These are phyloP conservation scores for Leccinum insigne DNA, from an alignment of 1,284 basidiomycete genomes.

Conservation along the genomic window DNA sequence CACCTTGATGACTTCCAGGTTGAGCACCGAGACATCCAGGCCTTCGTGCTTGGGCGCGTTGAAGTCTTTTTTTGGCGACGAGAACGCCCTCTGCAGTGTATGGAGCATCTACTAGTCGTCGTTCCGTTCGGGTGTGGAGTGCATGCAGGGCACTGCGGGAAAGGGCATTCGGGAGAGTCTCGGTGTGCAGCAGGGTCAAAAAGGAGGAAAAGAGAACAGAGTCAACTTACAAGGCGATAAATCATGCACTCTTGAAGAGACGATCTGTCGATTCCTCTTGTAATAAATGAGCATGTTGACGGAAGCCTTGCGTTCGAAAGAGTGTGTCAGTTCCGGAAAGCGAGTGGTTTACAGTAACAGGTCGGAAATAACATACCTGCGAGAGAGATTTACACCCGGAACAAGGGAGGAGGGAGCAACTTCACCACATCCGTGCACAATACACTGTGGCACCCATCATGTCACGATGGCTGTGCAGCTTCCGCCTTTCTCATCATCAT, in stretches of 20 bases:
- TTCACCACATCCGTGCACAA: too few relatives aligned
- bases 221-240: neutral
- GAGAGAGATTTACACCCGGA: too few relatives aligned
- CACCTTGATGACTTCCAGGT: conserved; percentile 99
- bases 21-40: conserved; percentile 79
- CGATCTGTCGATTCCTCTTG: conserved; percentile 79
- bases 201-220: conserved; percentile 4
- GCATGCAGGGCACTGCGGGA: neutral
- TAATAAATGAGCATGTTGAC: conserved; percentile 81
- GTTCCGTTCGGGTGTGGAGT: neutral
- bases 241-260: conserved; percentile 90
- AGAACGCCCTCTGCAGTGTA: conserved; percentile 84
- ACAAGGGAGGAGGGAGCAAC: too few relatives aligned
- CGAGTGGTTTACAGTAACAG: too few relatives aligned
- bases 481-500: neutral
- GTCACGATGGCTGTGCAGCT: neutral
- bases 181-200: neutral
- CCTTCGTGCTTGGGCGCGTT: conserved; percentile 98
- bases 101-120: neutral
- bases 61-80: conserved; percentile 98
- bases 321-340: too few relatives aligned
- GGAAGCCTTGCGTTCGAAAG: conserved; percentile 22
- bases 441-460: too few relatives aligned
- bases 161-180: neutral
- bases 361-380: too few relatives aligned